Evolutionary conservation across 2,329 filamentous ascomycete species (phyloP), one percentile per base, ranked within the genome.

Genomic region (Paramyrothecium roridum): DNA sequence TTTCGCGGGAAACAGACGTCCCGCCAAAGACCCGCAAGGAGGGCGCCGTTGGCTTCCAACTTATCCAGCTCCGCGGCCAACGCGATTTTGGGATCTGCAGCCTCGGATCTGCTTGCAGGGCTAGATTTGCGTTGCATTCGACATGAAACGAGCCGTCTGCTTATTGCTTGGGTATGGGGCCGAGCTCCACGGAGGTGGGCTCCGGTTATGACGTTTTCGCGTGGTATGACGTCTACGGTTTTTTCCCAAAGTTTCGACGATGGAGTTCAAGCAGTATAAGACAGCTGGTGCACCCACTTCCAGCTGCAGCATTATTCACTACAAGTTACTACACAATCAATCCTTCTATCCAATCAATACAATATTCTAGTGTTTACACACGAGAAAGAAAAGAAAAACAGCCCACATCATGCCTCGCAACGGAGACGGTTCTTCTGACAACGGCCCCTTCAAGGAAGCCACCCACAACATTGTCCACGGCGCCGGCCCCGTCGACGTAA

Each of bases 371-470:
- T 43, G 37, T 49, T 19, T 30, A 48, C 30, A 50, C 52, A 45
- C 45, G 54, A 30, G 6, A 30, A 30, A 30, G 53, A 26, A 55
- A 23, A 30, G 34, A 48, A 26, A 53, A 50, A 46, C n/a, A n/a
- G 52, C 20, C 21, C 23, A 52, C 65, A 76, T 54, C 56, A 81
- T 81, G 79, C 78, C 79, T 75, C 76, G 77, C 65, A 68, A 76
- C 57, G 78, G 78, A 76, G 75, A 77, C 63, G 76, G 76, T 53
- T 72, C 71, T 59, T 71, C 73, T 55, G 69, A 81, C 67, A 80
- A 81, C 66, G 75, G 75, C 56, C 72, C 71, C 54, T 67, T 74
- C 56, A 63, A 76, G 34, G 73, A 74, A 54, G 63, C 67, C 11
- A 66, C 65, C 55, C 68, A 78, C 59, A 59, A 75, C 67, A 75